A percentile compares a stretch with the other conserved stretches of the same genome.
Conservation (phyloP, 371 early-diverging fungal species). For the Blastocladiella emersonii region DNA sequence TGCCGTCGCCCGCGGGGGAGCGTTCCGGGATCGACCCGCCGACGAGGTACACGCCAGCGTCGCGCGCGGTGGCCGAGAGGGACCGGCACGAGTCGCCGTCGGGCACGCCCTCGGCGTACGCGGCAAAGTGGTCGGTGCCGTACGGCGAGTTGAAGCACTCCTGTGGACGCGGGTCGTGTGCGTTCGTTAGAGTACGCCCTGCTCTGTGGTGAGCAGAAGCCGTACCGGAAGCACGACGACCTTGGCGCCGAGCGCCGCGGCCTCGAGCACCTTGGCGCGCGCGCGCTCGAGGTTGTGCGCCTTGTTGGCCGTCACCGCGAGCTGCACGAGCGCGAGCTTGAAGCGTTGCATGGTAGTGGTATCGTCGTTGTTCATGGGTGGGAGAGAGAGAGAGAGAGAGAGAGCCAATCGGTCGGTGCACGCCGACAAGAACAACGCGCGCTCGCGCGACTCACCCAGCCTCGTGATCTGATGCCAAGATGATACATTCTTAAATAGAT, state of each 20-base stretch:
- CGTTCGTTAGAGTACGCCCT: background rate
- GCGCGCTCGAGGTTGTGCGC: slow-evolving; percentile 63
- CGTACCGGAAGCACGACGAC: slow-evolving; percentile 77
- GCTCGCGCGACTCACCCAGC: no score
- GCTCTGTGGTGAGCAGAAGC: background rate
- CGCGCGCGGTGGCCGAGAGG: slow-evolving; percentile 67
- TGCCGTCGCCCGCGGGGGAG: slow-evolving; percentile 26
- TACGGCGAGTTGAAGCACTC: slow-evolving; percentile 96
- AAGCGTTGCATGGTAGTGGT: background rate
- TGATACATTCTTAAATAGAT: no score
- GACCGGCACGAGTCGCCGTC: slow-evolving; percentile 41
- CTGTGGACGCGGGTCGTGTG: slow-evolving; percentile 14
- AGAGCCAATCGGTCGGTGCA: no score
- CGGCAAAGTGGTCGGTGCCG: slow-evolving; percentile 65
- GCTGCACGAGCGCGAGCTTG: slow-evolving; percentile 57
- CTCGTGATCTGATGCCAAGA: no score
- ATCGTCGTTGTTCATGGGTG: no score
- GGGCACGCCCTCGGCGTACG: slow-evolving; percentile 47
- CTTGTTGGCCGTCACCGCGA: slow-evolving; percentile 57
- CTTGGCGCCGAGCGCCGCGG: slow-evolving; percentile 60
- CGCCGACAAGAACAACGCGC: no score
- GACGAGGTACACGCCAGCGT: slow-evolving; percentile 48
- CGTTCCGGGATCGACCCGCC: slow-evolving; percentile 86
- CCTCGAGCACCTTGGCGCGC: slow-evolving; percentile 58
- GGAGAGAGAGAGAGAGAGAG: no score